phyloP scores from a whole-genome alignment of 345 rosid genomes.

The Combretum micranthum region DNA sequence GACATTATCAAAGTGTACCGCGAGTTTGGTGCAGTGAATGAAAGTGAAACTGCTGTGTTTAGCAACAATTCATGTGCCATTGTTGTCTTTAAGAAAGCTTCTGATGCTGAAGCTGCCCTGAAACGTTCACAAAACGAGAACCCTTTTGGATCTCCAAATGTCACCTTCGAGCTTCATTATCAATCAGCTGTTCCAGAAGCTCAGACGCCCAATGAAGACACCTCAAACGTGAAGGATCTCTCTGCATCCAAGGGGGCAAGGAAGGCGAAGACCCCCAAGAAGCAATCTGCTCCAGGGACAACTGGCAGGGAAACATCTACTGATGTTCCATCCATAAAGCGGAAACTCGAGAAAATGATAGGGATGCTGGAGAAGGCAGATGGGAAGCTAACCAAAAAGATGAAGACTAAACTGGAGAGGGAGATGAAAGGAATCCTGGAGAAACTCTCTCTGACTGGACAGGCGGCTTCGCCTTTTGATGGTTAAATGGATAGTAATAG shows the following conservation, averaged over 20 bases:
- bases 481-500: too few relatives aligned
- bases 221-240: conserved; percentile 10
- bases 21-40: conserved; percentile 48
- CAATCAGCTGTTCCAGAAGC: conserved; percentile 17
- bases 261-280: conserved; percentile 8
- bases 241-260: conserved; percentile 8
- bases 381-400: conserved; percentile 31
- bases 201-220: conserved; percentile 14
- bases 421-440: conserved; percentile 40
- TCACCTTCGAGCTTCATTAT: conserved; percentile 28
- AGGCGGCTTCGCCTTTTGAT: too few relatives aligned
- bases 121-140: conserved; percentile 35
- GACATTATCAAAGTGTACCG: conserved; percentile 43
- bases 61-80: conserved; percentile 31
- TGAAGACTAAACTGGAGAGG: conserved; percentile 35
- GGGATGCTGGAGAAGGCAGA: conserved; percentile 34
- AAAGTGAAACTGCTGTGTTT: conserved; percentile 40
- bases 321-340: conserved; percentile 26
- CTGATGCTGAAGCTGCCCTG: conserved; percentile 66
- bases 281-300: conserved; percentile 12
- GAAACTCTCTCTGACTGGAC: neutral
- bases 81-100: conserved; percentile 36
- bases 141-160: conserved; percentile 39
- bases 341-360: conserved; percentile 37
- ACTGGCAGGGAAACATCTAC: conserved; percentile 13